Conservation (phyloP, 2,329 filamentous ascomycete genomes). For the Ascosphaera apis region DNA sequence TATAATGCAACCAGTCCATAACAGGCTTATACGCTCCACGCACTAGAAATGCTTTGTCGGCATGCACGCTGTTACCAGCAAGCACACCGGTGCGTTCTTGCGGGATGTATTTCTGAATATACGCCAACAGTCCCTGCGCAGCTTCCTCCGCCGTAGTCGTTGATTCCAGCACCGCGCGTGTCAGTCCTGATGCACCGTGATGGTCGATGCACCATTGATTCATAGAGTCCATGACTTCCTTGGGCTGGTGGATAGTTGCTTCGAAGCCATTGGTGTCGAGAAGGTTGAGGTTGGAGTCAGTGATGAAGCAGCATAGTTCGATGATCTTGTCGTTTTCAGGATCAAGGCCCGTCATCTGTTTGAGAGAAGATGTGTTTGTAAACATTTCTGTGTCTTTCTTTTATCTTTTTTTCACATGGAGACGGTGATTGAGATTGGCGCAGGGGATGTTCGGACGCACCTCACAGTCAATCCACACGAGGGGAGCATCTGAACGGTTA, state of each 20-base stretch:
- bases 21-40: constrained; percentile 51
- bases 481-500: constrained; percentile 33
- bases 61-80: constrained; percentile 84
- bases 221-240: constrained; percentile 52
- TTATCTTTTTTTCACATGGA: no score
- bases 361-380: neutral
- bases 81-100: constrained; percentile 44
- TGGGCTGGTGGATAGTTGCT: constrained; percentile 49
- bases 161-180: constrained; percentile 49
- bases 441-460: constrained; percentile 13
- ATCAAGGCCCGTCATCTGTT: constrained; percentile 77
- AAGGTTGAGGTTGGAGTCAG: constrained; percentile 52
- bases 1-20: constrained; percentile 60
- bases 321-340: constrained; percentile 61
- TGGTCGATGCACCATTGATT: constrained; percentile 71
- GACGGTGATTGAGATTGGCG: neutral
- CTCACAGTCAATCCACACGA: constrained; percentile 76
- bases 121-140: constrained; percentile 48
- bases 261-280: constrained; percentile 62
- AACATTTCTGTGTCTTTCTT: neutral
- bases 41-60: constrained; percentile 60
- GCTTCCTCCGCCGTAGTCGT: constrained; percentile 48
- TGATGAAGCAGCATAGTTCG: constrained; percentile 82
- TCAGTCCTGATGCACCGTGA: constrained; percentile 63
- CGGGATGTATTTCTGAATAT: constrained; percentile 52